Conservation (phyloP, 129 eudicot species). For the Silybum marianum region DNA sequence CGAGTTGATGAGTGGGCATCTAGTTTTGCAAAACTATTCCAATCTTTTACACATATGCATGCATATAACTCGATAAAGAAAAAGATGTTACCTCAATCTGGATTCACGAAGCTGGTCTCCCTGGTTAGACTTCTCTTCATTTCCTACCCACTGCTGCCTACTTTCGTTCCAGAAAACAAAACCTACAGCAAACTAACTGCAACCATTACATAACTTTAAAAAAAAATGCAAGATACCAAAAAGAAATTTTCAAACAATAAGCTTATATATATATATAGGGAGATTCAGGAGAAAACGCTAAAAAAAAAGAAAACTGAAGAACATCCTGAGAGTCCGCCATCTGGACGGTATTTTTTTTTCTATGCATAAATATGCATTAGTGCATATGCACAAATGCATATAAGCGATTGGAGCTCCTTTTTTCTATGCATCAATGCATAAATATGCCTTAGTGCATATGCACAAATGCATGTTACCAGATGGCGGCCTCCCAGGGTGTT, state of each 20-base stretch:
- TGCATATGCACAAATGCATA: too few relatives aligned
- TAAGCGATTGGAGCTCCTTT: too few relatives aligned
- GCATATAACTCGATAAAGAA: not conserved
- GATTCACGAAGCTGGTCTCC: conserved; percentile 53
- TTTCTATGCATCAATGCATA: too few relatives aligned
- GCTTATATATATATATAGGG: not conserved
- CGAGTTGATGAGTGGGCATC: too few relatives aligned
- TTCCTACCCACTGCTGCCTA: conserved; percentile 80
- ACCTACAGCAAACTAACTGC: conserved; percentile 42
- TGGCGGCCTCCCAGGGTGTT: too few relatives aligned
- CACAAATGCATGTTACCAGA: too few relatives aligned
- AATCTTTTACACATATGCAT: not conserved
- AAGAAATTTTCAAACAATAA: not conserved
- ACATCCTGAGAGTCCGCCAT: too few relatives aligned
- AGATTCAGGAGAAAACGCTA: too few relatives aligned
- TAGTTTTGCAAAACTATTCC: not conserved
- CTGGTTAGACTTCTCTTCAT: conserved; percentile 34
- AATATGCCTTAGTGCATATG: too few relatives aligned
- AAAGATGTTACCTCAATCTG: conserved; percentile 59
- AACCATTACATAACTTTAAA: not conserved
- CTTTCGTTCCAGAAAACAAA: conserved; percentile 76
- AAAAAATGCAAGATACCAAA: not conserved
- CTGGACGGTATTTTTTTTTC: too few relatives aligned
- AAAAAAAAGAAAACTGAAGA: too few relatives aligned
- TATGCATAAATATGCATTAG: too few relatives aligned